Evolutionary conservation across 2,329 filamentous ascomycete species (phyloP), one percentile per base, ranked within the genome.

Genomic region (Tolypocladium pustulatum): DNA sequence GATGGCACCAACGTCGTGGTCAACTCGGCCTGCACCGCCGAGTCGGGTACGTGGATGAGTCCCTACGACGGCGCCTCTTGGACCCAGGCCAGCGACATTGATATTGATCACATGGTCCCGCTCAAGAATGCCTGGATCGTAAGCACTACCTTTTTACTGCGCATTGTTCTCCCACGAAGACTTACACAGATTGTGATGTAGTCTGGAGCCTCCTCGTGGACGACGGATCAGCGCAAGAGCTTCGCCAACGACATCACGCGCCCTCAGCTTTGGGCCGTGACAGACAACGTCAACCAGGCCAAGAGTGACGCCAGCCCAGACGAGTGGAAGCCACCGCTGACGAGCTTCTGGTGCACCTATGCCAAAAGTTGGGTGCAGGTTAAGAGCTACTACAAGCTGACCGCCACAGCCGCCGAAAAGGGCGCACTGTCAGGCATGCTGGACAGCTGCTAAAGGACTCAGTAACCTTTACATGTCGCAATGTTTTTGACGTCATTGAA

Each of bases 91-190:
- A 81, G 78, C 22, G 87, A 92, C 65, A 71, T 94, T 1, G 89
- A 93, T 65, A 93, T 94, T 60, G 90, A 94, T 70, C 90, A 94
- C 70, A 79, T 94, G 73, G 88, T 95, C 3, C 89, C 90, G 0
- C 71, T 95, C 61, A 86, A 87, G 68, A 90, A 92, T 67, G 89
- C 89, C 6, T 93, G 89, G 89, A 84, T 88, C 61, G 82, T 85
- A 64, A 66, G 78, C 72, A 34, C 13, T 22, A n/a, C n/a, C 20
- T 12, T 6, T 13, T 15, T n/a, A n/a, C n/a, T n/a, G n/a, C n/a
- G n/a, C n/a, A n/a, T n/a, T n/a, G n/a, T n/a, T n/a, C n/a, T n/a
- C n/a, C n/a, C n/a, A n/a, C n/a, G n/a, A n/a, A n/a, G n/a, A n/a
- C n/a, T n/a, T n/a, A n/a, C n/a, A n/a, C n/a, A n/a, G n/a, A n/a